Percentiles rank a stretch among this genome's conserved stretches.
Evolutionary conservation across 352 stramenopile species (phyloP).

Genomic region (Globisporangium middletonii): DNA sequence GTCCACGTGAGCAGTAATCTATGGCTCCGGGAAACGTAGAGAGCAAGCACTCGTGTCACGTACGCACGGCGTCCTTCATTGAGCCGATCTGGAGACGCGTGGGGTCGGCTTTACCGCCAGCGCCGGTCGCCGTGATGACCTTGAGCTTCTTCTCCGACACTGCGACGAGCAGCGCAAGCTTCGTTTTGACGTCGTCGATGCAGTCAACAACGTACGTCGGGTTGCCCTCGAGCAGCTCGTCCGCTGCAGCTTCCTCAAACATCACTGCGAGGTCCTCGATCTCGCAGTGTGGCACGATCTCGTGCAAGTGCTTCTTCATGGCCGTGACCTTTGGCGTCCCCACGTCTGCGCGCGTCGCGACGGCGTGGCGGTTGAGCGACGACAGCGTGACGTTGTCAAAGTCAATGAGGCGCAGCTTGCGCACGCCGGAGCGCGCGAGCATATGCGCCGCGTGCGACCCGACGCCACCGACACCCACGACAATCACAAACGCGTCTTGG

Average conservation of each 20-base stretch:
- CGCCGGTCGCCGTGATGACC: constrained; percentile 88
- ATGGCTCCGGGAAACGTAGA: neutral
- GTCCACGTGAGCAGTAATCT: neutral
- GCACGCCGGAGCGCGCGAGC: constrained; percentile 94
- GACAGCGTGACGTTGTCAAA: constrained; percentile 99
- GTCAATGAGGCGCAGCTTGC: constrained; percentile 95
- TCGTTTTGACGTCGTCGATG: constrained; percentile 99
- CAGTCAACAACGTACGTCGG: constrained; percentile 96
- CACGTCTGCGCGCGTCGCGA: constrained; percentile 95
- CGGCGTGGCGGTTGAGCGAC: constrained; percentile 98
- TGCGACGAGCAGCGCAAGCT: constrained; percentile 90
- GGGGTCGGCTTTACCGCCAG: constrained; percentile 95
- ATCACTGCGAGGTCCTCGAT: constrained; percentile 89
- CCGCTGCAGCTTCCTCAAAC: constrained; percentile 78
- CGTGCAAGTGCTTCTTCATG: constrained; percentile 74
- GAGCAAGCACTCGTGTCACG: constrained; percentile 10
- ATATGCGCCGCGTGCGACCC: constrained; percentile 96
- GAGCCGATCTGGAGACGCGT: constrained; percentile 96
- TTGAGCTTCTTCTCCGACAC: constrained; percentile 78
- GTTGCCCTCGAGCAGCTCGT: constrained; percentile 76
- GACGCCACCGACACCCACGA: constrained; percentile 96
- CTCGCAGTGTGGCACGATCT: constrained; percentile 74
- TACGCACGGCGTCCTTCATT: constrained; percentile 89
- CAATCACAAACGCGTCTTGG: constrained; percentile 87
- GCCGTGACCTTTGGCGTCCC: constrained; percentile 91